Evolutionary conservation across 768 basidiomycete genomes (phyloP).

Genomic region (Serendipita sp.): DNA sequence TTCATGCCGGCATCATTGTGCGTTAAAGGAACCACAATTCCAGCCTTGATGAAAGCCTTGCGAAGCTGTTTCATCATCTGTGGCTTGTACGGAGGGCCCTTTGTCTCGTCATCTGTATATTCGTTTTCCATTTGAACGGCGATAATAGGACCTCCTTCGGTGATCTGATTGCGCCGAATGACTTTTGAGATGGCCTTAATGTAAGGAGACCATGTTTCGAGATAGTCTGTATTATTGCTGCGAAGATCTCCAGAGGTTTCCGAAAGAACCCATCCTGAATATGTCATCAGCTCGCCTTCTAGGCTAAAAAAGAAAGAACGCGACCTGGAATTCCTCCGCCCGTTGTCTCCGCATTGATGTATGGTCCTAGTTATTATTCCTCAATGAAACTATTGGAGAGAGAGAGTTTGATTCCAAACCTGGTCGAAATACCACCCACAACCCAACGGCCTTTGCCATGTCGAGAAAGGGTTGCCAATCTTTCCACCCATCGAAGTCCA

Average conservation of each 20-base stretch:
- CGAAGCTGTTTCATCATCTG: constrained; percentile 52
- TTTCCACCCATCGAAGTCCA: constrained; percentile 59
- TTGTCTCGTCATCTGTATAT: constrained; percentile 33
- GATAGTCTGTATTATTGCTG: constrained; percentile 60
- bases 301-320: not conserved
- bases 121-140: constrained; percentile 49
- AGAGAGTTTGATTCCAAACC: constrained; percentile 24
- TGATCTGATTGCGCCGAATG: constrained; percentile 50
- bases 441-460: constrained; percentile 51
- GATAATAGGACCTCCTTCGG: constrained; percentile 56
- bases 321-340: constrained; percentile 39
- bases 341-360: constrained; percentile 56
- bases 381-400: not conserved
- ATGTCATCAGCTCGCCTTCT: not conserved
- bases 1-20: constrained; percentile 52
- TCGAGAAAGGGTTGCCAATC: constrained; percentile 55
- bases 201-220: constrained; percentile 54
- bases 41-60: constrained; percentile 33
- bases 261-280: constrained; percentile 40
- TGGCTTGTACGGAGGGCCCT: constrained; percentile 20
- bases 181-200: constrained; percentile 46
- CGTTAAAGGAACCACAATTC: constrained; percentile 52
- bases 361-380: constrained; percentile 17
- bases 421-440: constrained; percentile 68
- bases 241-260: constrained; percentile 48